Conservation (phyloP, 495 filamentous ascomycete genomes). For the Aspergillus avenaceus region DNA sequence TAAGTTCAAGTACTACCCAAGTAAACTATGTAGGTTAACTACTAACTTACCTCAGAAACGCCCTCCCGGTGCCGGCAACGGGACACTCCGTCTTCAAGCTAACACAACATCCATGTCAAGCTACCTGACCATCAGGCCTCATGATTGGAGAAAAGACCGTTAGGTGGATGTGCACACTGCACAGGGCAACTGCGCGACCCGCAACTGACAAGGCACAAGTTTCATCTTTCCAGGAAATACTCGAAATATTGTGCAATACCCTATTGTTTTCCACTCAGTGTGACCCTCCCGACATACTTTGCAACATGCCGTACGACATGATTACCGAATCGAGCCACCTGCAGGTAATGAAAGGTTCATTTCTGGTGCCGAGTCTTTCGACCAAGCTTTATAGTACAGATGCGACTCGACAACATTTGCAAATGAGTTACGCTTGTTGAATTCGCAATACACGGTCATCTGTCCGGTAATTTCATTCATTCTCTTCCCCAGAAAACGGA, state of each 20-base stretch:
- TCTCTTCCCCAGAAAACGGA: too few species aligned
- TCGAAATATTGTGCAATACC: too few species aligned
- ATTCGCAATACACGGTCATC: neutral
- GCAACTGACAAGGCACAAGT: neutral
- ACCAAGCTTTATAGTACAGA: slow-evolving; percentile 7
- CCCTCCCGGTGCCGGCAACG: neutral
- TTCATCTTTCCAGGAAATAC: neutral
- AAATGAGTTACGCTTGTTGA: neutral
- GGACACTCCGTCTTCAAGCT: neutral
- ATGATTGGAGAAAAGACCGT: neutral
- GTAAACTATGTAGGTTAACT: neutral
- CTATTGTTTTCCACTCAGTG: neutral
- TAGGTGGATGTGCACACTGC: neutral
- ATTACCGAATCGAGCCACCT: neutral
- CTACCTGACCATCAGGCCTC: neutral
- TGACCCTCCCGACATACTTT: neutral
- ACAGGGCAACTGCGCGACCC: neutral
- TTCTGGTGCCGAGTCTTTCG: neutral
- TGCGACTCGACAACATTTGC: neutral
- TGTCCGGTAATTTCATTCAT: too few species aligned
- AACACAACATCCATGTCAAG: neutral
- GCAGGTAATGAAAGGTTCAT: neutral
- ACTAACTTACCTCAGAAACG: neutral
- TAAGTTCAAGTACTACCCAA: too few species aligned
- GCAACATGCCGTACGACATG: neutral